phyloP scores from a whole-genome alignment of 768 basidiomycete species.

The Chiua virens region DNA sequence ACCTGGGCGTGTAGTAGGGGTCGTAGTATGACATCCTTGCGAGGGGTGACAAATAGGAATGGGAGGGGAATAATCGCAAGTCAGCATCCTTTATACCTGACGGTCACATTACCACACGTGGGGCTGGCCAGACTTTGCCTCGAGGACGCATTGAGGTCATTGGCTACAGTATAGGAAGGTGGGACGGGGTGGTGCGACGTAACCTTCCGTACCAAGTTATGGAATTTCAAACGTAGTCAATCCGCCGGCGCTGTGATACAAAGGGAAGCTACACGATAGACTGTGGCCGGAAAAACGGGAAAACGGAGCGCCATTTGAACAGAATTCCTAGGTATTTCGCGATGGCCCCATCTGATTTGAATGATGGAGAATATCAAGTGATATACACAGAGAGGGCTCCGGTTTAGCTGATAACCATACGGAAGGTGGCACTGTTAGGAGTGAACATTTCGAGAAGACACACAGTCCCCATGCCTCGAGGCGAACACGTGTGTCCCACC shows the following conservation, averaged over 20 bases:
- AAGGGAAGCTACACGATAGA: conserved; percentile 2
- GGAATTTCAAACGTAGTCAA: conserved; percentile 23
- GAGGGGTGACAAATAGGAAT: conserved; percentile 8
- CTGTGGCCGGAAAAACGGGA: conserved; percentile 10
- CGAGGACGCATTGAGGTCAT: conserved; percentile 30
- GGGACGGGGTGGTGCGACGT: conserved; percentile 9
- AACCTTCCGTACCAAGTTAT: conserved; percentile 13
- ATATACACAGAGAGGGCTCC: background rate
- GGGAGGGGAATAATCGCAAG: background rate
- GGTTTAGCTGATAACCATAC: conserved; percentile 1
- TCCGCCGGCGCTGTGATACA: conserved; percentile 5
- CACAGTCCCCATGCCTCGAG: conserved; percentile 13
- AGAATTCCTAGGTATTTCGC: background rate
- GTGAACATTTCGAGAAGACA: background rate
- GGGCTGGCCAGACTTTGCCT: conserved; percentile 23
- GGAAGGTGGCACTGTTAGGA: conserved; percentile 11
- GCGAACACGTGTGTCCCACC: conserved; percentile 17
- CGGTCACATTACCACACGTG: conserved; percentile 12
- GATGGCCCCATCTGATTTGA: background rate
- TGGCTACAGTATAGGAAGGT: conserved; percentile 12
- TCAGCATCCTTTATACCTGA: conserved; percentile 25
- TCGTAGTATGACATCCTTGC: conserved; percentile 46
- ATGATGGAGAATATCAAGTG: background rate
- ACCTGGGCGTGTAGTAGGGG: conserved; percentile 35
- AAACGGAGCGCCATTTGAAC: conserved; percentile 23